Evolutionary conservation across 768 basidiomycete genomes (phyloP), one percentile per base, ranked within the genome.

Genomic region (Kwoniella mangroviensis): DNA sequence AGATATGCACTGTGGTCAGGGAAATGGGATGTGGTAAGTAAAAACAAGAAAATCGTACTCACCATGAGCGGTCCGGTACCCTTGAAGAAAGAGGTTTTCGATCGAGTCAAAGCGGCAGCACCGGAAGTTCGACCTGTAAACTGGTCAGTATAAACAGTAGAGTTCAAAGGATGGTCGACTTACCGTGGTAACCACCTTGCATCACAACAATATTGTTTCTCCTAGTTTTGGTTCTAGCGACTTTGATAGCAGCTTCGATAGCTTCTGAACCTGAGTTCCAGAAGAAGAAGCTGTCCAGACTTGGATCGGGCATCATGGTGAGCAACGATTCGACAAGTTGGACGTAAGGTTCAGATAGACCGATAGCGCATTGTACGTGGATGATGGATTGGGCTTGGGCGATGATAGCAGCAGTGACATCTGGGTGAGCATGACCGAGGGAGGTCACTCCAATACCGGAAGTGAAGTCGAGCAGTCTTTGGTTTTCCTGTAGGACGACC

Each of bases 191-290:
- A 4, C 86, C 69, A 85, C 92, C 95, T 84, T 96, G 94, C 91
- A 98, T 93, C 69, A 88, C 85, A 63, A 98, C 92, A 68, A 98
- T 88, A 80, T 97, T 94, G 81, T 93, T 92, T 70, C 88, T 86
- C 45, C 89, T 89, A 0, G 95, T 98, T 40, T 89, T 84, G n/a
- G 81, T 79, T 45, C 95, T 88, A 3, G 92, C 90, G 84, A 98
- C 90, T 85, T 97, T 97, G 72, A 98, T 84, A 3, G 93, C 87
- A 0, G 89, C 92, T 84, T 97, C 95, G 55, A 94, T 87, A 0
- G 94, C 96, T 84, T 98, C 96, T 0, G 92, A 90, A 2, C 96
- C 96, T 0, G 93, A 95, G 85, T 93, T 97, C 91, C 92, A 93
- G 84, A 97, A 92, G 88, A 94, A 97, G 87, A 98, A 97, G 40